Conservation (phyloP, 768 basidiomycete species). For the Termitomyces sp. region DNA sequence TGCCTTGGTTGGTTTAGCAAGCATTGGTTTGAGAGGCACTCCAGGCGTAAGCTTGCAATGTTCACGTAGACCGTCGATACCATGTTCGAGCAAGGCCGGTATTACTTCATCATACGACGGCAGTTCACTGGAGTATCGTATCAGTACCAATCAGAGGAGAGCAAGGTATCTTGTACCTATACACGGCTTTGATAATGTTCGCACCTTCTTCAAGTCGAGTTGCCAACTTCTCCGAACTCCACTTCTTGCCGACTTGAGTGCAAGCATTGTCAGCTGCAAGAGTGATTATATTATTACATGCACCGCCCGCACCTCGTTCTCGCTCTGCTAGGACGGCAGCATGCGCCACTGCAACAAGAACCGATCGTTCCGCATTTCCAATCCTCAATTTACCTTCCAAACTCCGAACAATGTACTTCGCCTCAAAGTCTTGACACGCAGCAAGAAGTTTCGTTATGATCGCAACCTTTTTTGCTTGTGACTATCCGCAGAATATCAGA, state of each 20-base stretch:
- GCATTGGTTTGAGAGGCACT: constrained; percentile 96
- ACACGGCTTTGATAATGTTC: constrained; percentile 82
- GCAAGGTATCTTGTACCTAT: constrained; percentile 57
- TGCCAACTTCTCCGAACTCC: constrained; percentile 70
- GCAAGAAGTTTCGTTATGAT: constrained; percentile 94
- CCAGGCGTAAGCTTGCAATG: constrained; percentile 92
- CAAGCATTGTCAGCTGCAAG: constrained; percentile 4
- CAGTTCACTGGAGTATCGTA: constrained; percentile 60
- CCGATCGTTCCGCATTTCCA: constrained; percentile 93
- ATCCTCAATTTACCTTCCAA: constrained; percentile 97
- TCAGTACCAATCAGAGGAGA: constrained; percentile 4
- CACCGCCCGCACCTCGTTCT: constrained; percentile 36
- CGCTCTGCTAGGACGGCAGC: constrained; percentile 83
- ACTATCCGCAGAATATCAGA: constrained; percentile 42
- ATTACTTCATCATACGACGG: constrained; percentile 91
- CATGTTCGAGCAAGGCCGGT: constrained; percentile 80
- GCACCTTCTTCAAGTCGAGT: constrained; percentile 73
- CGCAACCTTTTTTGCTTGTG: constrained; percentile 92
- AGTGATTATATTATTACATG: not conserved
- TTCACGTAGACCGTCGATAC: constrained; percentile 65
- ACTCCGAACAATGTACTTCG: constrained; percentile 94
- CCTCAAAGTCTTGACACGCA: constrained; percentile 87
- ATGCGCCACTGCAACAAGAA: constrained; percentile 92
- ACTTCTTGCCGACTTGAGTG: constrained; percentile 62
- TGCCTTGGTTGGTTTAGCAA: constrained; percentile 98